Evolutionary conservation across 495 filamentous ascomycete genomes (phyloP).

Genomic region (Tricharina praecox): DNA sequence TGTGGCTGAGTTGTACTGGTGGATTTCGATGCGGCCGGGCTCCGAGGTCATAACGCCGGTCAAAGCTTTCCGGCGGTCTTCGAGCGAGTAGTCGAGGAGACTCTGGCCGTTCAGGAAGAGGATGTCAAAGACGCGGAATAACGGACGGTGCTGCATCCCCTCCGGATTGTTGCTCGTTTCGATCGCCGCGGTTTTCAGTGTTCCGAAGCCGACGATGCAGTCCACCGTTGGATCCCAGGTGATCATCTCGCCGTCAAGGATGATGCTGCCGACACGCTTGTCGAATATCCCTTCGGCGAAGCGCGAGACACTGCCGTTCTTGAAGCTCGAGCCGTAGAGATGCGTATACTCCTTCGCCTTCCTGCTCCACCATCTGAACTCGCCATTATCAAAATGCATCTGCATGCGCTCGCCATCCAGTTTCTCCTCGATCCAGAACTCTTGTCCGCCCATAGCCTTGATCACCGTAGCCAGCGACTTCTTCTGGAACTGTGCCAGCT

Average conservation of each 20-base stretch:
- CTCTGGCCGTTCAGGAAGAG: conserved; percentile 67
- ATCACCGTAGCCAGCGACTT: conserved; percentile 66
- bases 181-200: conserved; percentile 79
- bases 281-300: conserved; percentile 66
- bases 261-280: conserved; percentile 57
- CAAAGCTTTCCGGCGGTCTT: conserved; percentile 64
- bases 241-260: conserved; percentile 96
- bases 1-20: conserved; percentile 50
- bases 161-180: conserved; percentile 65
- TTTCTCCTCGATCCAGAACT: conserved; percentile 97
- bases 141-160: conserved; percentile 51
- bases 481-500: conserved; percentile 91
- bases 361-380: conserved; percentile 82
- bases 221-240: conserved; percentile 89
- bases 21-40: conserved; percentile 66
- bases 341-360: conserved; percentile 97
- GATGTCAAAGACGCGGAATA: conserved; percentile 76
- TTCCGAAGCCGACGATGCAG: conserved; percentile 75
- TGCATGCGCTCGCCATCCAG: conserved; percentile 95
- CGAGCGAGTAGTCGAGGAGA: conserved; percentile 65
- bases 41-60: conserved; percentile 46
- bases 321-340: conserved; percentile 65
- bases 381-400: conserved; percentile 73
- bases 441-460: conserved; percentile 50
- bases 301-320: conserved; percentile 62